Evolutionary conservation across 169 alveolate species (phyloP).

Genomic region (Cryptosporidium canis): DNA sequence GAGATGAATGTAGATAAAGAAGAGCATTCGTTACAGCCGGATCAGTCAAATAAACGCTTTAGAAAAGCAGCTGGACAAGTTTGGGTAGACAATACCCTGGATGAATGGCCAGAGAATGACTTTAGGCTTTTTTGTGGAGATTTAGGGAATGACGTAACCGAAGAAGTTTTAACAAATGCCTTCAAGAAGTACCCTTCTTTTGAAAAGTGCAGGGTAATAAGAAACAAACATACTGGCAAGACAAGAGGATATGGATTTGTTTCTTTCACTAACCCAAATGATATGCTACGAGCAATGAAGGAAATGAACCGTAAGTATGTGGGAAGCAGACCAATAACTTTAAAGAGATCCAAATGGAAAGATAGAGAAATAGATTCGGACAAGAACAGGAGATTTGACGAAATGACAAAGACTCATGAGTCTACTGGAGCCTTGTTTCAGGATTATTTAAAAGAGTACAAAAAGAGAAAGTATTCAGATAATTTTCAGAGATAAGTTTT

Average conservation of each 20-base stretch:
- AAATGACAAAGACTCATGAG: constrained; percentile 2
- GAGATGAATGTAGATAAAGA: constrained; percentile 3
- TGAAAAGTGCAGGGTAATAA: constrained; percentile 88
- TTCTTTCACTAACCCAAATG: constrained; percentile 90
- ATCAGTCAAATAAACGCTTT: constrained; percentile 77
- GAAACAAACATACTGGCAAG: constrained; percentile 94
- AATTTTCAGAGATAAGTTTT: background rate
- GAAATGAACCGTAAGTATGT: constrained; percentile 96
- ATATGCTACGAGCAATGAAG: constrained; percentile 91
- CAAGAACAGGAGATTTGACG: constrained; percentile 75
- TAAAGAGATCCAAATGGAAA: constrained; percentile 93
- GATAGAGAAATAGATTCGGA: constrained; percentile 88
- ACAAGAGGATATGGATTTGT: constrained; percentile 97
- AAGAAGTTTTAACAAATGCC: constrained; percentile 94
- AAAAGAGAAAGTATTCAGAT: constrained; percentile 21
- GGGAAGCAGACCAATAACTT: constrained; percentile 93
- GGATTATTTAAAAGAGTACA: constrained; percentile 4
- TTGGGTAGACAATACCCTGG: constrained; percentile 97
- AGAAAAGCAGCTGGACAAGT: constrained; percentile 96
- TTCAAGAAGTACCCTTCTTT: constrained; percentile 94
- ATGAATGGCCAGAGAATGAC: constrained; percentile 97
- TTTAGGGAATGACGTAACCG: constrained; percentile 97
- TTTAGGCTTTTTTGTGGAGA: constrained; percentile 96
- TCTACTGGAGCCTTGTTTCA: background rate
- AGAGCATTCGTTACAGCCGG: background rate